These are phyloP conservation scores for Lactifluus subvellereus DNA, from an alignment of 768 basidiomycete species.

Conservation along the genomic window DNA sequence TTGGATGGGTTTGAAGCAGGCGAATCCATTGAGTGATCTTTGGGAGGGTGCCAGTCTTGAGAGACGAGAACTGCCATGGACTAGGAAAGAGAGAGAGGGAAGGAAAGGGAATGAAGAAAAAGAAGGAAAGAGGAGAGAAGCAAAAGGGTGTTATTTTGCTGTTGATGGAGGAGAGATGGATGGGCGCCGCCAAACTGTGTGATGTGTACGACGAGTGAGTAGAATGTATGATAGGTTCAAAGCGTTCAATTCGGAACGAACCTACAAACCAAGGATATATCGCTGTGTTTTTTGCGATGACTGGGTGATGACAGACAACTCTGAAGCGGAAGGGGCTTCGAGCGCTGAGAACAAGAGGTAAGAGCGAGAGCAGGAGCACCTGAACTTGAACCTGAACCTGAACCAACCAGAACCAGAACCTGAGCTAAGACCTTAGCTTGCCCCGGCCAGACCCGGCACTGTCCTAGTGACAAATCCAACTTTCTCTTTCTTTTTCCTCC, in stretches of 20 bases:
- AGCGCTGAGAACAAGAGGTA: neutral
- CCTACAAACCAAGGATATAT: constrained; percentile 8
- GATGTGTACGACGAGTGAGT: neutral
- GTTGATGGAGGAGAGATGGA: neutral
- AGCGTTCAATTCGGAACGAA: neutral
- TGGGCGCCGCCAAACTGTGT: neutral
- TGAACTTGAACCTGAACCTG: neutral
- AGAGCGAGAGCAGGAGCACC: too few species aligned
- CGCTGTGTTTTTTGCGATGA: neutral
- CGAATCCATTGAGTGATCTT: constrained; percentile 60
- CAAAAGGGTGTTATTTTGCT: neutral
- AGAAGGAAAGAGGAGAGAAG: neutral
- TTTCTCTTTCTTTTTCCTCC: too few species aligned
- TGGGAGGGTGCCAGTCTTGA: constrained; percentile 67
- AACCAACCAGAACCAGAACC: neutral
- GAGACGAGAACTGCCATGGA: constrained; percentile 76
- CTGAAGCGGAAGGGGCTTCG: neutral
- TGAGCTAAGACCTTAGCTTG: too few species aligned
- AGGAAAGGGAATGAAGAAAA: neutral
- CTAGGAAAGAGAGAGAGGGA: constrained; percentile 23
- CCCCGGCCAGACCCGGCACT: too few species aligned
- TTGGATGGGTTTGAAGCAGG: constrained; percentile 35
- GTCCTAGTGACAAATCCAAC: too few species aligned
- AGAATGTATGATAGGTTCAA: constrained; percentile 9
- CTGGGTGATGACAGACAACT: neutral